Base-by-base conservation (phyloP, 345 rosid genomes). In the Syzygium grande region DNA sequence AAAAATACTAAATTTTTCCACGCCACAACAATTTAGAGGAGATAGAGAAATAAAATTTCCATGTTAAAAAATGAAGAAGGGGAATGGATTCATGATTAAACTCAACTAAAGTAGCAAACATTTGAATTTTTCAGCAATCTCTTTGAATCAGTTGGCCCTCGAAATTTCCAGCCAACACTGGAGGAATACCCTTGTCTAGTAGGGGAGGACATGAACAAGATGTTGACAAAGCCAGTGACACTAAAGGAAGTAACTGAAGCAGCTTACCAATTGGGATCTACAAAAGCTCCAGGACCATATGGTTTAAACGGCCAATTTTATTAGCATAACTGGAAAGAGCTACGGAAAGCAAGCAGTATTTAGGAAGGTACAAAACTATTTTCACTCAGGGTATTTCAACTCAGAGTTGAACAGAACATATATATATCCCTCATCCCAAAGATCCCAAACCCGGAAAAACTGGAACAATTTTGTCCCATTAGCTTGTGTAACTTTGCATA, bases 21-120 rank as follows among this genome's bases (percentile, higher is more conserved):
- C 0, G 4, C 11, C 27, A 55, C 11, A 55, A 55, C 5, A 55
- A 0, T 55, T 55, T 1, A 55, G 0, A 55, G 27, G 25, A 55
- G 59, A 55, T 1, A 8, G 25, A 55, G 27, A 21, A 55, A 55
- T 21, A 55, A 55, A 56, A 55, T 55, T 55, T 22, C 25, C 27
- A 22, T 55, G 59, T 25, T 22, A 55, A 25, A 55, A 55, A 55
- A 55, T 22, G 59, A 55, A 55, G 27, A 55, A 55, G 27, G 5
- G 27, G 27, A 55, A 55, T 55, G 11, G 27, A 55, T 55, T 55
- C 27, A 9, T 55, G 27, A 22, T 55, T 55, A 17, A 55, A 55
- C 27, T 55, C 11, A 3, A 55, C 27, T 55, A 55, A 55, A 55
- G 4, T 0, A 1, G 1, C 27, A 22, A 55, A 1, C 59, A 22